Evolutionary conservation across 1,284 basidiomycete species (phyloP).

Genomic region (Blastosporella zonata): DNA sequence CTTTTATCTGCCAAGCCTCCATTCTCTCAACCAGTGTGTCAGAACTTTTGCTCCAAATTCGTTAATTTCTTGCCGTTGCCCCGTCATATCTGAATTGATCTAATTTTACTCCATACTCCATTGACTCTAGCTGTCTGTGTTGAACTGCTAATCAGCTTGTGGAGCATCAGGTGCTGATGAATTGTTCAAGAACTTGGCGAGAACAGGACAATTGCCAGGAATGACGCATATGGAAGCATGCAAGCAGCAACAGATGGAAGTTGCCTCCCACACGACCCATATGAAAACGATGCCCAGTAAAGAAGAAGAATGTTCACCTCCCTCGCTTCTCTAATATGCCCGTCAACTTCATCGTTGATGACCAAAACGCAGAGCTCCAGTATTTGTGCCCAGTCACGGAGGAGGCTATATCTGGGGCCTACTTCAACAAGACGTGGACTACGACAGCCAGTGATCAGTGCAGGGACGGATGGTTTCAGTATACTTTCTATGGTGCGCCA

Average conservation of each 20-base stretch:
- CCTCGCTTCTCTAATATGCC: conserved; percentile 1
- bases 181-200: not conserved
- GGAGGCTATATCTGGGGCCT: conserved; percentile 30
- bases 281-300: not conserved
- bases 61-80: not conserved
- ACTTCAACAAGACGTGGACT: conserved; percentile 38
- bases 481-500: conserved; percentile 33
- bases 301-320: not conserved
- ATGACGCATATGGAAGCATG: conserved; percentile 2
- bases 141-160: not conserved
- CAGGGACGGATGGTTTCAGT: conserved; percentile 35
- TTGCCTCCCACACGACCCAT: not conserved
- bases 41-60: too few species aligned
- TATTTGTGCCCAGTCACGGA: conserved; percentile 35
- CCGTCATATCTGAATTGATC: too few species aligned
- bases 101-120: too few species aligned
- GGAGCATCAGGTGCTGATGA: not conserved
- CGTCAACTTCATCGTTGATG: conserved; percentile 35
- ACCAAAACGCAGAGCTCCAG: conserved; percentile 31
- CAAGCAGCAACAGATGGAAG: conserved; percentile 4
- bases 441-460: conserved; percentile 26
- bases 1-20: not conserved
- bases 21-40: not conserved
- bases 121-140: too few species aligned
- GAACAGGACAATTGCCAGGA: not conserved